Evolutionary conservation across 1,139 yeast genomes (phyloP).

Genomic region (Protomyces inouyei): DNA sequence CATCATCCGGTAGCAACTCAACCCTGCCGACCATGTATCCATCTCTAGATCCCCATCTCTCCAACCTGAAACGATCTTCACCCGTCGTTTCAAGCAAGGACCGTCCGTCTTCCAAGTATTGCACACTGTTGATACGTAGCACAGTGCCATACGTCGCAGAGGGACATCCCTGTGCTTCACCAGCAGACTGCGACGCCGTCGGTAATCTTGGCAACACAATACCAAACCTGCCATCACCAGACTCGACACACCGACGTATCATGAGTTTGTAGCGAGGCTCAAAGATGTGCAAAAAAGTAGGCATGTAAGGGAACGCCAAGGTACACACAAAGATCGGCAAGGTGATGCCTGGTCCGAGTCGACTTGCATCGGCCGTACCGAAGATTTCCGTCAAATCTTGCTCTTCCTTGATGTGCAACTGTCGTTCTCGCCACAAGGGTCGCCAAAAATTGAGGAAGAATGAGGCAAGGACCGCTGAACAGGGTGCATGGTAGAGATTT

Average conservation of each 20-base stretch:
- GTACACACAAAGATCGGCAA: constrained; percentile 28
- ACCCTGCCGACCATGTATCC: constrained; percentile 23
- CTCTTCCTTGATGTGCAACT: constrained; percentile 12
- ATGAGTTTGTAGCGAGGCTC: constrained; percentile 30
- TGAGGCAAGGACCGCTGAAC: constrained; percentile 7
- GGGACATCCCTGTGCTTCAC: constrained; percentile 24
- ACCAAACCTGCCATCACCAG: constrained; percentile 26
- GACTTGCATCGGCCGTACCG: constrained; percentile 19
- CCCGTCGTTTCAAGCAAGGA: constrained; percentile 25
- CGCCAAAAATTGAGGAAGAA: constrained; percentile 20
- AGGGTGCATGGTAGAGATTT: constrained; percentile 18
- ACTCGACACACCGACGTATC: constrained; percentile 26
- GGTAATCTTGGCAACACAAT: constrained; percentile 14
- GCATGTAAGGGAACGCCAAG: constrained; percentile 29
- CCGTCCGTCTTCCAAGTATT: constrained; percentile 25
- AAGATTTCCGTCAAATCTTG: constrained; percentile 3
- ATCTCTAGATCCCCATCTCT: constrained; percentile 22
- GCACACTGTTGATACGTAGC: constrained; percentile 15
- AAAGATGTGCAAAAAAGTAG: constrained; percentile 28
- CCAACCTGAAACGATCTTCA: constrained; percentile 23
- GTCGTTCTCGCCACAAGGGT: constrained; percentile 14
- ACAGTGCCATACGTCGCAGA: constrained; percentile 24
- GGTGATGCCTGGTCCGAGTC: constrained; percentile 25
- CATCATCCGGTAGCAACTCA: constrained; percentile 21
- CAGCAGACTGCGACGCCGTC: neutral